Conservation (phyloP, 1,284 basidiomycete species). For the Rugosomyces carneus region DNA sequence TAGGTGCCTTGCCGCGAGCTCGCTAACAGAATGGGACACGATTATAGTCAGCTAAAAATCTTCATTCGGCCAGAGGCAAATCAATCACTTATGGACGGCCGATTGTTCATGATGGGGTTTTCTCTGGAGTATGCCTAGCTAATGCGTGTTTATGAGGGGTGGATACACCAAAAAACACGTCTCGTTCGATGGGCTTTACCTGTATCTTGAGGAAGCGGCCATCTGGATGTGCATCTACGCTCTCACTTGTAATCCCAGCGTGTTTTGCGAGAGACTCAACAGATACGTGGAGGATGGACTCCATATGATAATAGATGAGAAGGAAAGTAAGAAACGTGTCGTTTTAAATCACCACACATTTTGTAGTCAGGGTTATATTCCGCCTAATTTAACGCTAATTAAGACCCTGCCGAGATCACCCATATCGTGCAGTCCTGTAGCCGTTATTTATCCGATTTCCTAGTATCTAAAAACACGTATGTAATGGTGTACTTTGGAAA, state of each 20-base stretch:
- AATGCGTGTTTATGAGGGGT: neutral
- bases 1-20: conserved; percentile 34
- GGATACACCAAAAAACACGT: neutral
- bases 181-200: conserved; percentile 1
- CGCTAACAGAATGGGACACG: conserved; percentile 19
- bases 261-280: conserved; percentile 13
- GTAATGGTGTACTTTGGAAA: too few species aligned
- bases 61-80: neutral
- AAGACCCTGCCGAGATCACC: too few species aligned
- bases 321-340: neutral
- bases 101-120: conserved; percentile 9
- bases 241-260: conserved; percentile 11
- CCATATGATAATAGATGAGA: conserved; percentile 2
- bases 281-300: conserved; percentile 11
- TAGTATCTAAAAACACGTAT: too few species aligned
- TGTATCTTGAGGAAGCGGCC: conserved; percentile 13
- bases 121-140: conserved; percentile 17
- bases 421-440: too few species aligned
- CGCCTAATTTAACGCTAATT: too few species aligned
- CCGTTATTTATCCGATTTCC: too few species aligned
- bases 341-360: too few species aligned
- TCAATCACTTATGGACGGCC: conserved; percentile 12
- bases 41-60: neutral
- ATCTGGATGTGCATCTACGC: conserved; percentile 5
- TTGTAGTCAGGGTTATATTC: too few species aligned